Base-by-base conservation (phyloP, 2,329 filamentous ascomycete genomes). In the Cordyceps militaris region DNA sequence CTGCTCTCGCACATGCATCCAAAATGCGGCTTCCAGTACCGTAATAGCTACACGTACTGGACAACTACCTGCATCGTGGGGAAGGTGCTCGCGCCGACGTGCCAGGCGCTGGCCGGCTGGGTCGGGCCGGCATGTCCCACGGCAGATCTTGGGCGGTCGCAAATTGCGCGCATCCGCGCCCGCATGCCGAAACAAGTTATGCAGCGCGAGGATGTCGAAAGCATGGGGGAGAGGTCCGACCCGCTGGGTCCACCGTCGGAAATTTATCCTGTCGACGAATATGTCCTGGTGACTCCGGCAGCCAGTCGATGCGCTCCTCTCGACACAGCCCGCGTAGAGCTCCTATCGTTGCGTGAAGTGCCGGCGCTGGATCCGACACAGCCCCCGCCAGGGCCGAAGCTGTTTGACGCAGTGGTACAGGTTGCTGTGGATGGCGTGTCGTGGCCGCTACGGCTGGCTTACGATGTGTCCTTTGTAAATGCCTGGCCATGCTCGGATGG, bases 41-140 rank as follows among this genome's bases (percentile, higher is more conserved):
- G 85, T 59, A 80, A 76, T 64, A 85, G 84, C 58, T 86, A 87
- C 66, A 91, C 88, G 1, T 91, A 91, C 74, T 91, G 88, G 88
- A 84, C 86, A 3, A 81, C 84, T 13, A 76, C 80, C 21, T 87
- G 81, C 63, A 87, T 91, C 58, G 84, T 91, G 2, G 88, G 87
- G 38, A 91, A 89, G 66, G 87, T 91, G 3, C 75, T 91, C 8
- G 86, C 84, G 40, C 84, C 87, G 24, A 89, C 87, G 0, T 89
- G 88, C 63, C 82, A 80, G 61, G 80, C 86, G 56, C 78, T 88
- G 21, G 87, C 82, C 44, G 88, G 88, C 24, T 91, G 88, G 88
- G 76, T 91, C 40, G 88, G 88, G 0, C 88, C 88, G 2, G 86
- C 85, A 30, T 80, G 85, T 8, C 85, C 85, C 23, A 87, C 86